phyloP scores from a whole-genome alignment of 2,329 filamentous ascomycete species.

The Trichoderma koningii region DNA sequence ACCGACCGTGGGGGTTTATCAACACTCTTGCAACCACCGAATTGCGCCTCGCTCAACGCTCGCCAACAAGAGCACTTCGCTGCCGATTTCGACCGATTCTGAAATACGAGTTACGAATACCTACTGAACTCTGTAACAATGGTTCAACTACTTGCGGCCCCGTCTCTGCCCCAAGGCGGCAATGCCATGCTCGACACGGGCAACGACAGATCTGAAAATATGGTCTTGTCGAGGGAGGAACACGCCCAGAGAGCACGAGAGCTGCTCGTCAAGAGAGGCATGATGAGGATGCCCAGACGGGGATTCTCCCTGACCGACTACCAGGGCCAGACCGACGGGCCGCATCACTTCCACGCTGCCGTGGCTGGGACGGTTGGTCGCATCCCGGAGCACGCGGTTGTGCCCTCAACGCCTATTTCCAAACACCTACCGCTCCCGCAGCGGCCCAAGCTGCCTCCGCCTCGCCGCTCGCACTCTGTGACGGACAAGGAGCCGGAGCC shows the following conservation, averaged over 20 bases:
- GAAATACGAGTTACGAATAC: neutral
- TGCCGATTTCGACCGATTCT: neutral
- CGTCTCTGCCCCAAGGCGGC: conserved; percentile 35
- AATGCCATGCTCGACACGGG: conserved; percentile 33
- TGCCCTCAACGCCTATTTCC: conserved; percentile 29
- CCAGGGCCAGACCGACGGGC: conserved; percentile 37
- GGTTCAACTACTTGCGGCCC: conserved; percentile 40
- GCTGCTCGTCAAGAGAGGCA: conserved; percentile 40
- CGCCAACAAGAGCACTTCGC: neutral
- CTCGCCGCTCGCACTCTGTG: conserved; percentile 61
- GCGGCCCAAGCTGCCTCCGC: conserved; percentile 47
- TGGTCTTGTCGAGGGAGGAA: conserved; percentile 46
- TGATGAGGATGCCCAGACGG: conserved; percentile 46
- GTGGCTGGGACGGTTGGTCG: conserved; percentile 22
- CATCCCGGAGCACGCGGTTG: conserved; percentile 42
- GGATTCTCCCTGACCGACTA: conserved; percentile 53
- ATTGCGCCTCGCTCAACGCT: neutral
- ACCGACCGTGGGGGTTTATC: neutral
- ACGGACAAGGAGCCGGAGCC: conserved; percentile 61
- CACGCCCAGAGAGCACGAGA: conserved; percentile 45
- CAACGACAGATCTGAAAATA: conserved; percentile 27
- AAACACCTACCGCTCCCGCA: conserved; percentile 31
- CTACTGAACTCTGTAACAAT: conserved; percentile 31
- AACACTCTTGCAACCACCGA: neutral
- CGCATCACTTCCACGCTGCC: conserved; percentile 31